Base-by-base conservation (phyloP, 2,329 filamentous ascomycete genomes). In the Paracoccidioides brasiliensis region DNA sequence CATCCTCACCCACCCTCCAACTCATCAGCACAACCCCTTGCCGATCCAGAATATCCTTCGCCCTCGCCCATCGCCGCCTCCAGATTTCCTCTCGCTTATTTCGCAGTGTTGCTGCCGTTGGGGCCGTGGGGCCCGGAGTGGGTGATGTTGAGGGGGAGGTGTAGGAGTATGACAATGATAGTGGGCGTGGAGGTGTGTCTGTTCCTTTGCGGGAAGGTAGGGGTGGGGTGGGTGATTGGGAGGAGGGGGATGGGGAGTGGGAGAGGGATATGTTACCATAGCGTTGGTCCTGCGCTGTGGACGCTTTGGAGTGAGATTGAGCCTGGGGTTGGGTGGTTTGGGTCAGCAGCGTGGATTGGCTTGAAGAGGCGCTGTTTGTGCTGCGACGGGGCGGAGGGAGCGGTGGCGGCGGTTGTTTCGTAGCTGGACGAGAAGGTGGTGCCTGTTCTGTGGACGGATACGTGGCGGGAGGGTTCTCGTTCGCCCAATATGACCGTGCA, bases 81-180 rank as follows among this genome's bases (percentile, higher is more conserved):
- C 75, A 78, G 7, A 76, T 62, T 55, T 77, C 75, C 55, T 77
- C 71, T 7, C 74, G 74, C 56, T 75, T 77, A 53, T 72, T 76
- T 3, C 22, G 22, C 22, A 70, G 69, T 7, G 44, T 3, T n/a
- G 35, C 33, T 33, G 30, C 10, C n/a, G 53, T 49, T n/a, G 14
- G 33, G 4, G 60, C 50, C 5, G 28, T 6, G 28, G 44, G 10
- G 5, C 9, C 44, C 28, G n/a, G 44, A 7, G 10, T 6, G 7
- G 44, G 28, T 32, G 44, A 5, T 5, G 33, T 32, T 50, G 57
- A 28, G 42, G 59, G 35, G 35, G 54, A 22, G 38, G 50, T 14
- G 32, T 38, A 33, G 14, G 10, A 43, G 30, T 32, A 15, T 10
- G 30, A 42, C 30, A 28, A 43, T 8, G 50, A 28, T 12, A 37